A percentile compares a stretch with the other conserved stretches of the same genome.
These are phyloP conservation scores for Elsinoe fawcettii DNA, from an alignment of 2,329 filamentous ascomycete species.

Conservation along the genomic window DNA sequence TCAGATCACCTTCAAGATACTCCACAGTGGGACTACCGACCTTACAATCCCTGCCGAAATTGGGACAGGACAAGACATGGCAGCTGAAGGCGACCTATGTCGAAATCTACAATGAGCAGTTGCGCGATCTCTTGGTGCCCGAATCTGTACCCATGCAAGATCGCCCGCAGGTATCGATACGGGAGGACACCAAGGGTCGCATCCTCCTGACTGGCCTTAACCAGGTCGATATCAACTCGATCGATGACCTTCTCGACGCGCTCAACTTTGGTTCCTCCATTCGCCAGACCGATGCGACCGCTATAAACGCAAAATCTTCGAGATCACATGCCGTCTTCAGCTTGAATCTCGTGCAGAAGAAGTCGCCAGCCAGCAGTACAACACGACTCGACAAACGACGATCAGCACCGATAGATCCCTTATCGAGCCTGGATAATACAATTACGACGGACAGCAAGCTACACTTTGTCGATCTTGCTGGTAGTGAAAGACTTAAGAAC, in stretches of 20 bases:
- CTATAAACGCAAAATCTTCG: constrained; percentile 95
- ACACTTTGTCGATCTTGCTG: constrained; percentile 95
- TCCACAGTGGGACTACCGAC: constrained; percentile 51
- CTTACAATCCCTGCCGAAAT: constrained; percentile 37
- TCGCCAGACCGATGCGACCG: constrained; percentile 92
- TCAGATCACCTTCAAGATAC: constrained; percentile 73
- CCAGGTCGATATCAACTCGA: constrained; percentile 80
- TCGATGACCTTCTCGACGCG: constrained; percentile 81
- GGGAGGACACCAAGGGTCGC: constrained; percentile 88
- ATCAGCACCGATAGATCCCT: constrained; percentile 75
- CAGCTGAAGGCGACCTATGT: constrained; percentile 70
- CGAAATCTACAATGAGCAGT: constrained; percentile 93
- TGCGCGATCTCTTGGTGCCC: constrained; percentile 79
- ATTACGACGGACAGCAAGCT: constrained; percentile 96
- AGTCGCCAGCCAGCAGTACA: constrained; percentile 45
- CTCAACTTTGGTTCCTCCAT: constrained; percentile 90
- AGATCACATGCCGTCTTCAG: constrained; percentile 97
- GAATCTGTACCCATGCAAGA: constrained; percentile 64
- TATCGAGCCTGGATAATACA: constrained; percentile 57
- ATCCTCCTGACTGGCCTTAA: constrained; percentile 87
- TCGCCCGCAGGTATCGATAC: constrained; percentile 74
- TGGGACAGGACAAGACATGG: constrained; percentile 65
- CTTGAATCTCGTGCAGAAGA: constrained; percentile 83
- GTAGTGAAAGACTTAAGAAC: constrained; percentile 94
- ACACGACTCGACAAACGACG: constrained; percentile 66